Conservation (phyloP, 257 asterid species). For the Ilex aquifolium region DNA sequence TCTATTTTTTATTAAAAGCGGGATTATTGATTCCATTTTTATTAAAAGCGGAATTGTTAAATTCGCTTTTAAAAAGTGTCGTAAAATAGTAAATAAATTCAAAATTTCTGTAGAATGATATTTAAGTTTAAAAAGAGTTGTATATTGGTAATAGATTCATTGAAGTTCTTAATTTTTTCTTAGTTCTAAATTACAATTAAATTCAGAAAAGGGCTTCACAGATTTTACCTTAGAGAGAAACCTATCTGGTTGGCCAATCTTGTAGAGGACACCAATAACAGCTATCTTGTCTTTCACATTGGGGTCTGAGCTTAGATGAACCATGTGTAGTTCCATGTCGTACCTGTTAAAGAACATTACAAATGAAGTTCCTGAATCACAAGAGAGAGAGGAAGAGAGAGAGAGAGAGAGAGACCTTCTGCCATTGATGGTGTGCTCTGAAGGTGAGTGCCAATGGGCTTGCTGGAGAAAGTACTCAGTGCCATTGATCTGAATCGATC, state of each 20-base stretch:
- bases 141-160: too few species aligned
- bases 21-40: too few species aligned
- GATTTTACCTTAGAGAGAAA: constrained; percentile 49
- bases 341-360: constrained; percentile 24
- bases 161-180: too few species aligned
- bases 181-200: background rate
- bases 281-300: constrained; percentile 28
- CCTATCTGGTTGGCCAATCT: constrained; percentile 51
- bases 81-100: too few species aligned
- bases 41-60: background rate
- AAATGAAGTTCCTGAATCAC: background rate
- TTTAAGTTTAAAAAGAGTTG: background rate
- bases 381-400: background rate
- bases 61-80: background rate
- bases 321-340: constrained; percentile 67
- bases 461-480: constrained; percentile 34
- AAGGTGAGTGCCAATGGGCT: constrained; percentile 82
- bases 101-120: background rate
- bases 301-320: constrained; percentile 39
- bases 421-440: constrained; percentile 69
- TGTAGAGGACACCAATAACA: constrained; percentile 50
- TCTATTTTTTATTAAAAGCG: too few species aligned
- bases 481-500: constrained; percentile 40
- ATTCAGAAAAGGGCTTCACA: background rate
- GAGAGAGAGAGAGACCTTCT: constrained; percentile 24